phyloP scores from a whole-genome alignment of 208 protist genomes.

The Acanthamoeba sp. region DNA sequence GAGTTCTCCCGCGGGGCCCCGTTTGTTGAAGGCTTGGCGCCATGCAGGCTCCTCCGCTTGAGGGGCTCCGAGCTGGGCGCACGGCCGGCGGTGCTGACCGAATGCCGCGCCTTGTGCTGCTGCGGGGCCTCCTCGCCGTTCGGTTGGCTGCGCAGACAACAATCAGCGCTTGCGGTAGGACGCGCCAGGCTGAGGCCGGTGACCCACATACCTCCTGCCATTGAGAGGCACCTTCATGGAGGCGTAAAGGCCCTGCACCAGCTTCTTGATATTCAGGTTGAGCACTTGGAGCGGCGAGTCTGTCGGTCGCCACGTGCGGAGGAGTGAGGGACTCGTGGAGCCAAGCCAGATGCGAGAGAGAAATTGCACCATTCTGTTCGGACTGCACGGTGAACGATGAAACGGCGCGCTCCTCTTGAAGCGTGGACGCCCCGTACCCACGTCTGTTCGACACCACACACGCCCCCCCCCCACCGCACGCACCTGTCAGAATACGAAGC shows the following conservation, averaged over 20 bases:
- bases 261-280: conserved; percentile 41
- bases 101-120: background rate
- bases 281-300: conserved; percentile 48
- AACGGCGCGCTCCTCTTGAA: background rate
- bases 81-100: background rate
- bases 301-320: background rate
- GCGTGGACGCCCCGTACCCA: background rate
- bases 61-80: background rate
- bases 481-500: no score
- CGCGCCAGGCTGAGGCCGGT: background rate
- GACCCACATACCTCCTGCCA: background rate
- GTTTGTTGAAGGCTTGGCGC: background rate
- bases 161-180: background rate
- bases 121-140: background rate
- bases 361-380: background rate
- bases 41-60: background rate
- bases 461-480: no score
- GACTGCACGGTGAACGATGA: background rate
- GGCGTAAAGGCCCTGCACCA: conserved; percentile 25
- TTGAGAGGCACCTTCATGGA: background rate
- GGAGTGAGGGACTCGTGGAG: background rate
- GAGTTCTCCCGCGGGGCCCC: background rate
- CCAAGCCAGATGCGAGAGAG: background rate
- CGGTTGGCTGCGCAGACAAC: background rate
- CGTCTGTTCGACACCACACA: background rate